Base-by-base conservation (phyloP, 1,139 yeast genomes). In the Suhomyces bokatorum region DNA sequence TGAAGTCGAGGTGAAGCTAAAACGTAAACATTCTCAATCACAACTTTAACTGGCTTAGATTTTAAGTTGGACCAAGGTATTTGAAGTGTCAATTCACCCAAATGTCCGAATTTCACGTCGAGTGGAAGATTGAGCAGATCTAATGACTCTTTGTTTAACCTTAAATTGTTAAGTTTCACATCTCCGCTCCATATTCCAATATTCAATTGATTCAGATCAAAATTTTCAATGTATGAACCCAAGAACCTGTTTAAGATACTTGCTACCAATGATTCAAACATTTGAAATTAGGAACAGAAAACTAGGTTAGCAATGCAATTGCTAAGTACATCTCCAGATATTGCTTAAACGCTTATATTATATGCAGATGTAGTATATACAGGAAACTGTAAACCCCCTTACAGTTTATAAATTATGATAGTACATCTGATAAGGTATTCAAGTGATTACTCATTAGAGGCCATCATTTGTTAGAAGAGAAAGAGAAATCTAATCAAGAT, bases 131-230 rank as follows among this genome's bases (percentile, higher is more conserved):
- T 82, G 54, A 93, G 77, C 57, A 86, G 80, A 62, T 93, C 99
- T 38, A 95, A 72, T 8, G 97, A 91, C 64, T 85, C 91, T 49
- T 82, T 79, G 65, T 88, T 88, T 47, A 95, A 73, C 50, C 85
- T 78, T 51, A 95, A 74, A 61, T 91, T 83, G 51, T 77, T 77
- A 42, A 95, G 72, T 61, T 88, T 89, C 38, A 91, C 99, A 72
- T 93, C 98, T 27, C 99, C 99, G 57, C 93, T 83, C 97, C 99
- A 91, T 35, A 95, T 91, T 2, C 98, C 99, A 46, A 93, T 91
- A 57, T 93, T 90, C 59, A 93, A 70, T 60, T 91, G 97, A 54
- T 87, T 87, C 12, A 97, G 91, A 66, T 95, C 99, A 61, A 93
- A 93, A 64, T 93, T 87, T 67, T 95, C 96, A 43, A 95, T 93